These are phyloP conservation scores for Acanthamoeba healyi DNA, from an alignment of 208 protist species.

Conservation along the genomic window DNA sequence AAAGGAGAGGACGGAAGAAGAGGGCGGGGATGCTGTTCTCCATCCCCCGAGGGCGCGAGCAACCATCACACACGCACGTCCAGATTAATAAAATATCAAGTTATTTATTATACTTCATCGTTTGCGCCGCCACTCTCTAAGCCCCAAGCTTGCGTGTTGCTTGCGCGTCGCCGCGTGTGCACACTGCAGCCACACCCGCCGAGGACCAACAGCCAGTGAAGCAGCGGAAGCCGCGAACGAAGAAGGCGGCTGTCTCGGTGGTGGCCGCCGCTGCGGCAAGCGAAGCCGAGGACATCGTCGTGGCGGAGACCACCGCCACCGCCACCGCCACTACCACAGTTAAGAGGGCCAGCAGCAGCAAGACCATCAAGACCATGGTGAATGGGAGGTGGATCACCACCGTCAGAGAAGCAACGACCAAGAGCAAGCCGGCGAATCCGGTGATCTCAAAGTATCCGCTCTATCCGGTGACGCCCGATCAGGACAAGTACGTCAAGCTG, in stretches of 20 bases:
- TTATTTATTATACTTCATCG: too few species aligned
- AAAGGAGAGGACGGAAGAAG: too few species aligned
- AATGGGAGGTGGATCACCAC: neutral
- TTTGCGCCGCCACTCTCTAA: too few species aligned
- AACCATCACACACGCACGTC: too few species aligned
- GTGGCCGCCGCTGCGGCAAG: too few species aligned
- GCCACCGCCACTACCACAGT: neutral
- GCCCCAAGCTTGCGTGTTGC: too few species aligned
- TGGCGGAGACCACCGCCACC: neutral
- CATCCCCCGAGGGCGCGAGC: too few species aligned
- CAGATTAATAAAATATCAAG: too few species aligned
- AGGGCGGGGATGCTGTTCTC: too few species aligned
- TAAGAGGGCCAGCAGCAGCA: neutral
- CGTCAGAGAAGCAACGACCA: neutral
- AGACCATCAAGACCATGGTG: neutral
- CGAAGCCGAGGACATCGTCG: neutral
- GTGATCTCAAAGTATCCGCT: constrained; percentile 15
- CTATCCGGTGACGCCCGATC: neutral
- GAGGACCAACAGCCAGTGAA: neutral
- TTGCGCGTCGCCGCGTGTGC: neutral
- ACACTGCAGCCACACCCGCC: neutral
- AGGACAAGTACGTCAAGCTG: constrained; percentile 56
- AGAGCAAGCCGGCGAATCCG: neutral
- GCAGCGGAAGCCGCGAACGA: neutral
- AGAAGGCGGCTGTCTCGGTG: too few species aligned